Percentiles rank a stretch among this genome's conserved stretches.
These are phyloP conservation scores for Omphalea diandra DNA, from an alignment of 441 rosid genomes.

Conservation along the genomic window DNA sequence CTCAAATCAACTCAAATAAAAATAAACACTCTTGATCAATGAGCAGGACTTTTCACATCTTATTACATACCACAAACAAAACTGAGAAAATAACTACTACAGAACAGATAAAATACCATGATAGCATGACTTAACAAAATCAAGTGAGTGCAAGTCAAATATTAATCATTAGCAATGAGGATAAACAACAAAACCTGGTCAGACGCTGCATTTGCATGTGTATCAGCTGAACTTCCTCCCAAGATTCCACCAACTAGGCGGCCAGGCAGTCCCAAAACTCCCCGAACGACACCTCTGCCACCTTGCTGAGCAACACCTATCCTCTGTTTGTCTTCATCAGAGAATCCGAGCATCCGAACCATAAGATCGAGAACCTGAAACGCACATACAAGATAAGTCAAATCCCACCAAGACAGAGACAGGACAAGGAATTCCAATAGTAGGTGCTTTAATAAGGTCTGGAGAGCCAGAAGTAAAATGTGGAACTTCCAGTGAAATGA, in stretches of 20 bases:
- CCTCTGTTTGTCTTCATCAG: conserved; percentile 91
- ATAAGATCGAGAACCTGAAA: conserved; percentile 87
- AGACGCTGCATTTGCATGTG: conserved; percentile 47
- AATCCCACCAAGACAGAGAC: neutral
- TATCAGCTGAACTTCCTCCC: conserved; percentile 63
- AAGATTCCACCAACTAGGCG: conserved; percentile 94
- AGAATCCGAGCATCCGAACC: conserved; percentile 96
- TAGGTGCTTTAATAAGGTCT: neutral
- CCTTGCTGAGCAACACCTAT: conserved; percentile 85
- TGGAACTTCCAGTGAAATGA: neutral
- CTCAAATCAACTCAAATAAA: no score
- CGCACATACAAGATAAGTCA: conserved; percentile 7
- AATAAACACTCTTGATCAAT: no score
- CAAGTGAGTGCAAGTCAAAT: neutral
- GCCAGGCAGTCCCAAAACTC: conserved; percentile 81
- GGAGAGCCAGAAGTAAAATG: conserved; percentile 4
- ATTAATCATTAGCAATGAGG: neutral
- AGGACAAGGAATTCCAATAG: neutral
- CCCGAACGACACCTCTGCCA: conserved; percentile 90
- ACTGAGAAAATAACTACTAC: neutral
- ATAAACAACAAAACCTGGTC: conserved; percentile 55
- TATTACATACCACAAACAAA: neutral
- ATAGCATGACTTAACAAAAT: neutral
- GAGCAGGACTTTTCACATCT: no score
- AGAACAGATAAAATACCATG: neutral